These are phyloP conservation scores for Spiraea crenata DNA, from an alignment of 331 rosid species.

Conservation along the genomic window DNA sequence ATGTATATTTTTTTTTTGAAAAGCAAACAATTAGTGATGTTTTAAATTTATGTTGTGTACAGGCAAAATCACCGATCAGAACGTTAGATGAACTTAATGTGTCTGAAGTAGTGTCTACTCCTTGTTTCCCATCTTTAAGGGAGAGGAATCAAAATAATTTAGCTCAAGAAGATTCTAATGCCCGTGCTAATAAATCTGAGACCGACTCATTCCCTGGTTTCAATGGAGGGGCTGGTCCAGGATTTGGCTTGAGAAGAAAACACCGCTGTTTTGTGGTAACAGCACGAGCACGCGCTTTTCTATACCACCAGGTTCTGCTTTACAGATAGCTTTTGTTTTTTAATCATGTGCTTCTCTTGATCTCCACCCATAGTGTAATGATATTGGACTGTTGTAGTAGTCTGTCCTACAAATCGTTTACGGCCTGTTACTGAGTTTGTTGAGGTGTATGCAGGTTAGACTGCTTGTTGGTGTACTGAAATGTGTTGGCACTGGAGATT, in stretches of 20 bases:
- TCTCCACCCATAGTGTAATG: neutral
- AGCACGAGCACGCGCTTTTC: slow-evolving; percentile 80
- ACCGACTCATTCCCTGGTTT: slow-evolving; percentile 28
- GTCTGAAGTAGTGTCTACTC: slow-evolving; percentile 57
- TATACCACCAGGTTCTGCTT: slow-evolving; percentile 78
- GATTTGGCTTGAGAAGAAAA: slow-evolving; percentile 69
- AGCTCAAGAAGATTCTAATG: slow-evolving; percentile 30
- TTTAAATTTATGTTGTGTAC: slow-evolving; percentile 28
- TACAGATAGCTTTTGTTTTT: neutral
- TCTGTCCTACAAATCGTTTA: neutral
- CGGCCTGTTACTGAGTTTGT: slow-evolving; percentile 1
- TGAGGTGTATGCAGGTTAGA: slow-evolving; percentile 60
- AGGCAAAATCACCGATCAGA: slow-evolving; percentile 92
- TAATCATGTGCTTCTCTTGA: neutral
- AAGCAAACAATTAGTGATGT: neutral
- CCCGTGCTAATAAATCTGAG: slow-evolving; percentile 28
- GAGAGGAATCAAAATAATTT: slow-evolving; percentile 48
- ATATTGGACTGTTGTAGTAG: neutral
- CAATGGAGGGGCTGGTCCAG: slow-evolving; percentile 34
- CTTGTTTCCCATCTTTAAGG: slow-evolving; percentile 61
- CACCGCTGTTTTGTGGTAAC: slow-evolving; percentile 77
- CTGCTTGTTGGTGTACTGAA: slow-evolving; percentile 89
- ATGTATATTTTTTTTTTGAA: neutral
- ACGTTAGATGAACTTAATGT: slow-evolving; percentile 82
- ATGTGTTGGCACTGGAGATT: slow-evolving; percentile 67